Percentiles rank a stretch among this genome's conserved stretches.
phyloP scores from a whole-genome alignment of 768 basidiomycete genomes.

The Hebeloma cylindrosporum region DNA sequence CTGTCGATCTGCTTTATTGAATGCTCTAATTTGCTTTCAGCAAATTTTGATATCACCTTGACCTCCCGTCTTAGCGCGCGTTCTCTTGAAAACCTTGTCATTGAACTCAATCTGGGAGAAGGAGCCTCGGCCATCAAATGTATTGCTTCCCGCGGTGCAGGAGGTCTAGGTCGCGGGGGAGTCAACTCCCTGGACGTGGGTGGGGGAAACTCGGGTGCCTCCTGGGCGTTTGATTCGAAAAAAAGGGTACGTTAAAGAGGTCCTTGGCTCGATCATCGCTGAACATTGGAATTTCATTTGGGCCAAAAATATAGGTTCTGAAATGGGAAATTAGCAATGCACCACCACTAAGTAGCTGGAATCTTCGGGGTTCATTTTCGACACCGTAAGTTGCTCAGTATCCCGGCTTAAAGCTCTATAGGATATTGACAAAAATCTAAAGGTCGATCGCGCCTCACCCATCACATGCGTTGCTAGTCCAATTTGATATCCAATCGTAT shows the following conservation, averaged over 20 bases:
- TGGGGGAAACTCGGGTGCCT: conserved; percentile 44
- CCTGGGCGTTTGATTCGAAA: conserved; percentile 79
- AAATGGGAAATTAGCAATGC: conserved; percentile 77
- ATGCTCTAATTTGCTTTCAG: not conserved
- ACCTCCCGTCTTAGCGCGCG: conserved; percentile 63
- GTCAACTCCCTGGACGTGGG: conserved; percentile 32
- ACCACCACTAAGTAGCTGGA: conserved; percentile 67
- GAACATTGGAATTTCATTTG: not conserved
- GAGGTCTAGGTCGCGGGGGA: conserved; percentile 40
- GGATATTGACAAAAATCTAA: conserved; percentile 4
- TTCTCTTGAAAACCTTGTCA: conserved; percentile 66
- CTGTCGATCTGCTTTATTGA: not conserved
- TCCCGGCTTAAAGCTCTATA: not conserved
- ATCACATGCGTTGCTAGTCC: conserved; percentile 70
- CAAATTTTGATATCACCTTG: conserved; percentile 59
- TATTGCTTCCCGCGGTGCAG: conserved; percentile 56
- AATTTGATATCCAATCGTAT: conserved; percentile 69
- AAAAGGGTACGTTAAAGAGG: conserved; percentile 45
- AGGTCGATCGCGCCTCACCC: conserved; percentile 53
- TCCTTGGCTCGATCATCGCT: not conserved
- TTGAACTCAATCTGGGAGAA: conserved; percentile 76
- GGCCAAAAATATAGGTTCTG: conserved; percentile 48
- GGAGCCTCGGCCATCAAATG: conserved; percentile 75
- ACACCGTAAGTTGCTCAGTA: conserved; percentile 47
- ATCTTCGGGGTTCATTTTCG: conserved; percentile 74